Percentiles rank a stretch among this genome's conserved stretches.
These are phyloP conservation scores for Daldinia grandis DNA, from an alignment of 495 filamentous ascomycete genomes.

Conservation along the genomic window DNA sequence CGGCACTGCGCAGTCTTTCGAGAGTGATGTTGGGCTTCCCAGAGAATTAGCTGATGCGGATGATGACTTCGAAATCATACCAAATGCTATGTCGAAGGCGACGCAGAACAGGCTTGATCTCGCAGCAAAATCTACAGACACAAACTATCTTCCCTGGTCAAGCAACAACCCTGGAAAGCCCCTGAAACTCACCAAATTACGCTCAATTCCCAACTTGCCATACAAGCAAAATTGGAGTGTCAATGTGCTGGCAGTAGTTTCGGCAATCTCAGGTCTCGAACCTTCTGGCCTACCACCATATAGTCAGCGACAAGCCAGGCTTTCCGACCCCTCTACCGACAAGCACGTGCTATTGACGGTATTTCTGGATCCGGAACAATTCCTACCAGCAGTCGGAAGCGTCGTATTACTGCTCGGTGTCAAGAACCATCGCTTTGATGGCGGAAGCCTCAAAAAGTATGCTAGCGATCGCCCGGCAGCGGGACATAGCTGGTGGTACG, in stretches of 20 bases:
- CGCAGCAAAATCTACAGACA: constrained; percentile 10
- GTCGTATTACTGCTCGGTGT: constrained; percentile 56
- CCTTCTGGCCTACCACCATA: constrained; percentile 50
- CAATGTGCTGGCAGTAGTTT: constrained; percentile 55
- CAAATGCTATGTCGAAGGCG: constrained; percentile 25
- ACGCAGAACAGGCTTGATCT: constrained; percentile 34
- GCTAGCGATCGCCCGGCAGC: constrained; percentile 46
- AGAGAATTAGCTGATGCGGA: constrained; percentile 34
- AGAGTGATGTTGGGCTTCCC: constrained; percentile 22
- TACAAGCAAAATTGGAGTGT: constrained; percentile 61
- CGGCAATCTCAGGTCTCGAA: constrained; percentile 51
- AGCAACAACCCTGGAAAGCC: constrained; percentile 41
- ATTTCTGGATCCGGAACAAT: constrained; percentile 54
- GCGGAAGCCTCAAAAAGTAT: constrained; percentile 59
- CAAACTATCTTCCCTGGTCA: constrained; percentile 35
- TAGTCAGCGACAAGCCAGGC: constrained; percentile 52
- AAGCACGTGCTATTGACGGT: constrained; percentile 57
- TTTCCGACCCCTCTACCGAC: constrained; percentile 52
- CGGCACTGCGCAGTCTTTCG: constrained; percentile 7
- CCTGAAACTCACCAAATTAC: constrained; percentile 53
- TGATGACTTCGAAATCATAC: constrained; percentile 46
- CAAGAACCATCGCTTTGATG: constrained; percentile 59
- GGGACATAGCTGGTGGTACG: constrained; percentile 55
- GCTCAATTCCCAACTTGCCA: constrained; percentile 53
- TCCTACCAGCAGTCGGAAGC: constrained; percentile 50